Percentiles rank a stretch among this genome's conserved stretches.
These are phyloP conservation scores for Triticum timopheevii DNA, from an alignment of 176 grass and related monocot genomes.

Conservation along the genomic window DNA sequence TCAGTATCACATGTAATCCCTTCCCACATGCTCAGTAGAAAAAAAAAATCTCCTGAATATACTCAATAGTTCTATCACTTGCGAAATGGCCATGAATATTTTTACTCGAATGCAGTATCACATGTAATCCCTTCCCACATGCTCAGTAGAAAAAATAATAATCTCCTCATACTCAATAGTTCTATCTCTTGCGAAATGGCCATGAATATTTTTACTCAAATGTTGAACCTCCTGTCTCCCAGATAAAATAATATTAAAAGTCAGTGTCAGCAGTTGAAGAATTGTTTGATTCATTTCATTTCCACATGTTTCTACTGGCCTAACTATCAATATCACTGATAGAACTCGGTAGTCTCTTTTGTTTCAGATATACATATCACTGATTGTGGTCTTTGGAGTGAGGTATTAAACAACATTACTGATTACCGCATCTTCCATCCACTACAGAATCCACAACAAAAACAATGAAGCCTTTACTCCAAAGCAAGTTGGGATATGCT, in stretches of 20 bases:
- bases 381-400: no score
- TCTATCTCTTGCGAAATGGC: no score
- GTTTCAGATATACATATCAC: not conserved
- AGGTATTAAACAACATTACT: no score
- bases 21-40: no score
- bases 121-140: not conserved
- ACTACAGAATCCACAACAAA: not conserved
- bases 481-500: not conserved
- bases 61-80: no score
- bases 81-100: no score
- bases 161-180: no score
- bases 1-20: not conserved
- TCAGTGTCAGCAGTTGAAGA: not conserved
- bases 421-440: not conserved
- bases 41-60: no score
- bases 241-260: not conserved
- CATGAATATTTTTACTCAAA: no score
- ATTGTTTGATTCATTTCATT: not conserved
- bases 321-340: not conserved
- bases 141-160: no score
- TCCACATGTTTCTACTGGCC: not conserved
- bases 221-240: not conserved
- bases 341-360: not conserved
- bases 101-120: not conserved
- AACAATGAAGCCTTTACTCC: constrained; percentile 1